Percentiles rank a stretch among this genome's conserved stretches.
These are phyloP conservation scores for Plectosphaerella cucumerina DNA, from an alignment of 2,329 filamentous ascomycete genomes.

Conservation along the genomic window DNA sequence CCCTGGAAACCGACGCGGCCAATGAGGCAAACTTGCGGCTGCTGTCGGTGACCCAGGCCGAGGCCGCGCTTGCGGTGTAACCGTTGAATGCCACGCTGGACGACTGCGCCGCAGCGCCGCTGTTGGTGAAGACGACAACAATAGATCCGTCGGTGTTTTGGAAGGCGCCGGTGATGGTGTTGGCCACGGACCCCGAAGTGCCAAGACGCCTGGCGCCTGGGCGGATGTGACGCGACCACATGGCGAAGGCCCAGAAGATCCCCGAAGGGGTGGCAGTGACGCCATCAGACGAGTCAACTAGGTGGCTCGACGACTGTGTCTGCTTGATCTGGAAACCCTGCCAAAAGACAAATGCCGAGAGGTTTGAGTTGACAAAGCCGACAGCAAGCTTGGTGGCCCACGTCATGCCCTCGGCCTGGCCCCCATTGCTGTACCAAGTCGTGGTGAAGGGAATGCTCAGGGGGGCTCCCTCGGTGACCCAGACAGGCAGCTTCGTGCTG, in stretches of 20 bases:
- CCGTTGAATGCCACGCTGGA: constrained; percentile 23
- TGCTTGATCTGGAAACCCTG: constrained; percentile 34
- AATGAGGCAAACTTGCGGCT: constrained; percentile 16
- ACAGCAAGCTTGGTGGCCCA: constrained; percentile 52
- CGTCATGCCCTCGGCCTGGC: constrained; percentile 45
- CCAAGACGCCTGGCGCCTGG: constrained; percentile 29
- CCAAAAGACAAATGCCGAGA: constrained; percentile 53
- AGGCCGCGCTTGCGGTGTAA: constrained; percentile 18
- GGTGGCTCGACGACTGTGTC: constrained; percentile 19
- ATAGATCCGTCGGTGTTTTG: constrained; percentile 30
- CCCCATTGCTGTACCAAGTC: constrained; percentile 42
- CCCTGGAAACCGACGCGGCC: constrained; percentile 9
- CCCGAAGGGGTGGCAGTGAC: constrained; percentile 23
- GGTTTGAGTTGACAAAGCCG: constrained; percentile 41
- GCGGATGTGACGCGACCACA: constrained; percentile 31
- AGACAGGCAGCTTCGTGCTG: constrained; percentile 36
- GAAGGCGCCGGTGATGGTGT: constrained; percentile 29
- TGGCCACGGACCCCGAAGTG: constrained; percentile 18
- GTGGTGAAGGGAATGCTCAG: constrained; percentile 38
- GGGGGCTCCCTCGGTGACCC: constrained; percentile 49
- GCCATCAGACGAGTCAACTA: constrained; percentile 21
- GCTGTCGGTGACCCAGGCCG: constrained; percentile 32
- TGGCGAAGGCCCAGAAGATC: constrained; percentile 36
- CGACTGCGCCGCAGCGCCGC: constrained; percentile 18
- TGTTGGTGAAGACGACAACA: constrained; percentile 30